Base-by-base conservation (phyloP, 2,329 filamentous ascomycete genomes). In the Pseudogymnoascus sp. region DNA sequence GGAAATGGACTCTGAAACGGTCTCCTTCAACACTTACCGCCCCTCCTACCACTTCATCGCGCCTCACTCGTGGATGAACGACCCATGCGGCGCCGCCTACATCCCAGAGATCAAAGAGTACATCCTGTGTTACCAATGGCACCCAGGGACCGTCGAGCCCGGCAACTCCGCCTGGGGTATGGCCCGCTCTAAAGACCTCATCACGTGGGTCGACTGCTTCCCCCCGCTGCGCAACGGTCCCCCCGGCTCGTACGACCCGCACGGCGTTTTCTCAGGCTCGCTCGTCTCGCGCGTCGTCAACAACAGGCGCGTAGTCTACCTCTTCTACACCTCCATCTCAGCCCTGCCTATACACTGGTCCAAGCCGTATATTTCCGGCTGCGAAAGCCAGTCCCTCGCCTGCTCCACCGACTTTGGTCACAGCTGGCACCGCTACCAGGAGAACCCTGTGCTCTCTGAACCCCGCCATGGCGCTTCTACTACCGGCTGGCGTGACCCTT, bases 301-400 rank as follows among this genome's bases (percentile, higher is more conserved):
- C 16, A 66, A 63, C 16, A 64, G 64, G 18, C 40, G 40, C 18
- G 63, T 66, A 2, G 37, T 69, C 3, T 68, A 65, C 43, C 60
- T 69, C 4, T 69, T 69, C 34, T 69, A 69, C 42, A 69, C 68
- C 6, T 68, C 65, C 60, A 60, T 68, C 16, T 65, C 66, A 4
- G 64, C 64, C 11, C 11, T 68, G 18, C 68, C 67, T 2, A 69
- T 69, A 36, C 67, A 69, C 60, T 69, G 67, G 65, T 67, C 67
- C 12, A 64, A 62, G 21, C 63, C 63, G 1, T 69, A 69, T 34
- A 63, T 67, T n/a, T 60, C 67, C 34, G 66, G 65, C 14, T 67
- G 68, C 31, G 68, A 68, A 40, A 65, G 63, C 36, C 68, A 68
- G 46, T 67, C 65, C 1, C 63, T 69, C 21, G 68, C 68, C 2